phyloP scores from a whole-genome alignment of 441 rosid genomes.

The Brassica hybrid region DNA sequence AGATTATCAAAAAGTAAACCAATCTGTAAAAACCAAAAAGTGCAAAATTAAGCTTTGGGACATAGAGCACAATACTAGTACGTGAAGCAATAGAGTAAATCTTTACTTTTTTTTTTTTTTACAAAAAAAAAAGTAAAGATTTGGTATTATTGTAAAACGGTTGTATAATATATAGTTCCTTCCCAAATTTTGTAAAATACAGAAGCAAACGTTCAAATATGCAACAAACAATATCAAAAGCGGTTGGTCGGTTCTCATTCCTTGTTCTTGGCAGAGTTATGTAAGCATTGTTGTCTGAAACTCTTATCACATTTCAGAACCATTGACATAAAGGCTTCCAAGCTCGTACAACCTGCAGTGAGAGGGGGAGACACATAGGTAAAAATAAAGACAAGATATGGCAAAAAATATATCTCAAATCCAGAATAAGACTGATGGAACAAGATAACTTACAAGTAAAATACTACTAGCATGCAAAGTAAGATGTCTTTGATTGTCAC shows the following conservation, averaged over 20 bases:
- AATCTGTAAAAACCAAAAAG: background rate
- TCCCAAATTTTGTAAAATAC: background rate
- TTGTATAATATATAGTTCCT: no score
- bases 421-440: background rate
- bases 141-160: background rate
- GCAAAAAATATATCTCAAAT: background rate
- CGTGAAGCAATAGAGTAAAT: background rate
- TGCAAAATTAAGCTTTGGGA: background rate
- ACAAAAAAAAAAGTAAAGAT: background rate
- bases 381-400: background rate
- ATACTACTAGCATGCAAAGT: background rate
- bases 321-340: background rate
- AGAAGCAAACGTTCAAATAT: background rate
- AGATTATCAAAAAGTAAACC: background rate
- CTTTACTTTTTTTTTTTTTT: no score
- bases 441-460: background rate
- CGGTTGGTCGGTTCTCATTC: background rate
- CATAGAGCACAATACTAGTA: background rate
- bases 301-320: background rate
- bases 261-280: no score
- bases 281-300: no score
- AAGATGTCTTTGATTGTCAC: background rate
- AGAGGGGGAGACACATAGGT: background rate
- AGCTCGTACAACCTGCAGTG: background rate
- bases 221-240: no score